Evolutionary conservation across 306 rosid genomes (phyloP).

Genomic region (Cicer chorassanicum): DNA sequence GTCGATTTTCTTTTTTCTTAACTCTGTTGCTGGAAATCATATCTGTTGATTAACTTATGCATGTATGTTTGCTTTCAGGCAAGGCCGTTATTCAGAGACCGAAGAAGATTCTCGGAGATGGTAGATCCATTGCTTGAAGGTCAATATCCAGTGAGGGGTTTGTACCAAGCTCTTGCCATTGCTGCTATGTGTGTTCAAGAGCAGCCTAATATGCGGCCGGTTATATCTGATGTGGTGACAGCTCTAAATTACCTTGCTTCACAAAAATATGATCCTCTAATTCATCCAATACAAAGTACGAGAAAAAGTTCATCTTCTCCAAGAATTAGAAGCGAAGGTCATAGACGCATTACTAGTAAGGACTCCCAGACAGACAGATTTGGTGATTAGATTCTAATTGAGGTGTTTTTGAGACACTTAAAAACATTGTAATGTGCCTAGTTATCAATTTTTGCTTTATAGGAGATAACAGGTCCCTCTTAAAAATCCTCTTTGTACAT

Average conservation of each 20-base stretch:
- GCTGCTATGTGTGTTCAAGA: slow-evolving; percentile 99
- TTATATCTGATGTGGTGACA: slow-evolving; percentile 74
- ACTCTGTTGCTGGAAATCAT: slow-evolving; percentile 16
- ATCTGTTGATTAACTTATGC: slow-evolving; percentile 5
- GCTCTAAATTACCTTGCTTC: slow-evolving; percentile 84
- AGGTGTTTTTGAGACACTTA: slow-evolving; percentile 32
- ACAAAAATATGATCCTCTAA: slow-evolving; percentile 65
- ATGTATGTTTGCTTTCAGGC: slow-evolving; percentile 59
- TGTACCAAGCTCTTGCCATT: slow-evolving; percentile 92
- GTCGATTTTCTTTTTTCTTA: slow-evolving; percentile 35
- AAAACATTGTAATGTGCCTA: slow-evolving; percentile 53
- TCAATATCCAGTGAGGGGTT: slow-evolving; percentile 82
- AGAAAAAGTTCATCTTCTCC: slow-evolving; percentile 51
- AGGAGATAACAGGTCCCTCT: slow-evolving; percentile 63
- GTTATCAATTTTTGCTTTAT: slow-evolving; percentile 77
- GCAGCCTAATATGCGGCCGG: slow-evolving; percentile 88
- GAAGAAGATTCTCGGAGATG: slow-evolving; percentile 79
- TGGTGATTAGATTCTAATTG: slow-evolving; percentile 34
- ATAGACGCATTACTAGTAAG: slow-evolving; percentile 13
- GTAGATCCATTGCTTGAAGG: slow-evolving; percentile 81
- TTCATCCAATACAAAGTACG: slow-evolving; percentile 34
- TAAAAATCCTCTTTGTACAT: slow-evolving; percentile 31
- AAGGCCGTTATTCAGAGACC: slow-evolving; percentile 76
- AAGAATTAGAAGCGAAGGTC: slow-evolving; percentile 26
- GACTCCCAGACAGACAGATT: slow-evolving; percentile 45